Base-by-base conservation (phyloP, 768 basidiomycete genomes). In the Mycena latifolia region DNA sequence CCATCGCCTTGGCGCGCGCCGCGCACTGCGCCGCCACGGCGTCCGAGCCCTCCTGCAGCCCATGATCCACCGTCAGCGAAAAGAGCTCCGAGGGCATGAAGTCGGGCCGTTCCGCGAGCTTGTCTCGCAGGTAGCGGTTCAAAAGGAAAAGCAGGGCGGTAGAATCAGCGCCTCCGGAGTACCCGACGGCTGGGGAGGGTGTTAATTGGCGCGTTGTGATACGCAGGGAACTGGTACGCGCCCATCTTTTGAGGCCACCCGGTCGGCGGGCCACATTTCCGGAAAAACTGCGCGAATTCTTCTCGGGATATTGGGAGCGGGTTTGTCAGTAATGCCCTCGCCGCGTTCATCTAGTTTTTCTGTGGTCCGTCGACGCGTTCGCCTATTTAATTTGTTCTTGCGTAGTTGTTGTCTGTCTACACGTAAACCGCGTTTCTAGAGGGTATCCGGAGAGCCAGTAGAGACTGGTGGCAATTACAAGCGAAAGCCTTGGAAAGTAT, bases 131-230 rank as follows among this genome's bases (percentile, higher is more conserved):
- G 28, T 85, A 75, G 27, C 80, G 79, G 41, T 86, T 73, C 39
- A 94, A 78, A 17, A 95, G 85, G 71, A 88, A 93, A 18, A 94
- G 80, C 7, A 95, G 81, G 74, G 91, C 92, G 0, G 90, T 88
- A 4, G 94, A 95, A 75, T 95, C 94, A 12, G 93, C 87, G 2
- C 94, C 94, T 9, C 91, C 94, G 14, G 94, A 95, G 75, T 89
- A 89, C 24, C 90, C 93, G 47, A 94, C 85, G 37, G 86, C 94
- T 93, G 61, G 27, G n/a, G 7, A 6, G 27, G 22, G 50, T 25
- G 41, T 47, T 24, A 41, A 27, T 33, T 52, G 24, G 48, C 53
- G 59, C 52, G 57, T 39, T 35, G 33, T 27, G 10, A 22, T 53
- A 12, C 22, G 11, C 45, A 52, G 52, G 22, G n/a, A 35, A 43